Conservation (phyloP, 106 monocot species). For the Gastrodia elata region DNA sequence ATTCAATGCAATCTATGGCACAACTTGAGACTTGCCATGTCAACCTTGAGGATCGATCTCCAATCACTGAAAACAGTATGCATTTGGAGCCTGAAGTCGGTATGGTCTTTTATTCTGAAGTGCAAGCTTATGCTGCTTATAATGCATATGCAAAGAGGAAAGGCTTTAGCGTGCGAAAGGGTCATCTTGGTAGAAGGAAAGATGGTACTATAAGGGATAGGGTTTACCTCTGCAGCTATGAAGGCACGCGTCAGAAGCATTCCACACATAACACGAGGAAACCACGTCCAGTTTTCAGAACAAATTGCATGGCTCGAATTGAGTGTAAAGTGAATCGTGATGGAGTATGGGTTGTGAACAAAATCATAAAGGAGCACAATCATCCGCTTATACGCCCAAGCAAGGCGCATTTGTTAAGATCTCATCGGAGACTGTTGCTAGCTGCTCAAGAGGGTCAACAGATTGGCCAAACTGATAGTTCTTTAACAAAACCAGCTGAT, state of each 20-base stretch:
- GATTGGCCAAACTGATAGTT: constrained; percentile 8
- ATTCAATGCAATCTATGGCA: constrained; percentile 15
- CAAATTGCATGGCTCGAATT: constrained; percentile 63
- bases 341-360: constrained; percentile 37
- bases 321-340: constrained; percentile 53
- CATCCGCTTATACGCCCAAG: constrained; percentile 38
- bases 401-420: constrained; percentile 49
- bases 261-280: constrained; percentile 36
- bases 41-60: not conserved
- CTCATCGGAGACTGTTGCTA: constrained; percentile 33
- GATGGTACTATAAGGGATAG: constrained; percentile 50
- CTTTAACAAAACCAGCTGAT: constrained; percentile 7
- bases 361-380: constrained; percentile 56
- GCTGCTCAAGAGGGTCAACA: constrained; percentile 16
- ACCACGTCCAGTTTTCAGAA: constrained; percentile 42
- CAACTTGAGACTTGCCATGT: not conserved
- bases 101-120: constrained; percentile 60
- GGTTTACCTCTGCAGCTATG: constrained; percentile 52
- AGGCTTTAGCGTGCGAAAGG: constrained; percentile 60
- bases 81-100: constrained; percentile 51
- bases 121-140: constrained; percentile 49
- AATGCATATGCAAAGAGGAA: constrained; percentile 48
- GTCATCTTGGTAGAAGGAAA: constrained; percentile 54
- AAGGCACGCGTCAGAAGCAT: constrained; percentile 51
- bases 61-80: constrained; percentile 1